Conservation (phyloP, 257 asterid genomes). For the Solanum chmielewskii region DNA sequence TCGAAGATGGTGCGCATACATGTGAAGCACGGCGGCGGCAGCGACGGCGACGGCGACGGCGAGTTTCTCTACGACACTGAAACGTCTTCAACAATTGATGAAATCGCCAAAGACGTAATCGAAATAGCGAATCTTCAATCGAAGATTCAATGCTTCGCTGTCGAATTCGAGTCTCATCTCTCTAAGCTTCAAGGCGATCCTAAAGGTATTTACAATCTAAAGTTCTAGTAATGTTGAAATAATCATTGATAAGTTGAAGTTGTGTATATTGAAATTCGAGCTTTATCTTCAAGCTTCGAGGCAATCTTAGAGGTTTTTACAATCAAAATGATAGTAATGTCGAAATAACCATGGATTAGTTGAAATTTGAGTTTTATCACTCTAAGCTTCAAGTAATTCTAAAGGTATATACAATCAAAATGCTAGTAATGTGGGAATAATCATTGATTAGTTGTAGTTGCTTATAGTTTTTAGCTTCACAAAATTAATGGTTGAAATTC, state of each 20-base stretch:
- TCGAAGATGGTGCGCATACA: constrained; percentile 19
- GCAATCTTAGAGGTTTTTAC: not conserved
- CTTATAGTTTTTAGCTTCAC: not conserved
- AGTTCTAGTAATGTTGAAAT: not conserved
- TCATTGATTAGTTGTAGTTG: not conserved
- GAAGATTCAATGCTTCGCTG: constrained; percentile 8
- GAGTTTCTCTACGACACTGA: constrained; percentile 18
- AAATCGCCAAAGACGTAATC: constrained; percentile 2
- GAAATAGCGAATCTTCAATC: constrained; percentile 23
- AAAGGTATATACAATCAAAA: not conserved
- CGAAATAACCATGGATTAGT: not conserved
- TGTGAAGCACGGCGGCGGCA: constrained; percentile 5
- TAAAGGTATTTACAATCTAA: not conserved
- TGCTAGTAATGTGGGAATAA: not conserved
- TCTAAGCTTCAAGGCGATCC: not conserved
- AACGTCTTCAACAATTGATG: constrained; percentile 5
- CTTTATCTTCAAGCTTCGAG: not conserved
- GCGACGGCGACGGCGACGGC: constrained; percentile 2
- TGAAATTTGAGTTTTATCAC: constrained; percentile 4
- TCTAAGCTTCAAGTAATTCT: not conserved
- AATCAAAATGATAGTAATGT: not conserved
- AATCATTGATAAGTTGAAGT: not conserved
- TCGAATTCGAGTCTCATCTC: constrained; percentile 11
- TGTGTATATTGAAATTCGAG: not conserved
- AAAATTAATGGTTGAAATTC: not conserved